These are phyloP conservation scores for Nemania sp. DNA, from an alignment of 2,329 filamentous ascomycete genomes.

Conservation along the genomic window DNA sequence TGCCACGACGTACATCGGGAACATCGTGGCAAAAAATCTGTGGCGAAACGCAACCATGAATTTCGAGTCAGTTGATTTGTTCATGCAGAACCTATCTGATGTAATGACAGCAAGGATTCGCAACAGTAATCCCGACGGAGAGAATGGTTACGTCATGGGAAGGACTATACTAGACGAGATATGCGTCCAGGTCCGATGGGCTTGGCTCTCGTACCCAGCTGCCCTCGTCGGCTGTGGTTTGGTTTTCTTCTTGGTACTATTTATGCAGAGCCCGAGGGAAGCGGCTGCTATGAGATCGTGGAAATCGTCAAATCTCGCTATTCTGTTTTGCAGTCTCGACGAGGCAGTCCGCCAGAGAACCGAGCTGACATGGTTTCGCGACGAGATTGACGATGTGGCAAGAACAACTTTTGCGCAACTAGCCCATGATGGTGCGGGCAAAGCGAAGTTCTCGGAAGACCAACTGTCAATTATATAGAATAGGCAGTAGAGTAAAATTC, in stretches of 20 bases:
- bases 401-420: background rate
- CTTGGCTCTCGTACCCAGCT: constrained; percentile 11
- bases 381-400: constrained; percentile 7
- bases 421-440: constrained; percentile 3
- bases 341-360: background rate
- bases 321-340: constrained; percentile 5
- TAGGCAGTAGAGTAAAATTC: too few species aligned
- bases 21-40: constrained; percentile 6
- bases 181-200: constrained; percentile 1
- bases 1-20: background rate
- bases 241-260: background rate
- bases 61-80: background rate
- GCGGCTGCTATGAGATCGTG: background rate
- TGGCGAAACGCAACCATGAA: background rate
- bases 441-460: constrained; percentile 15
- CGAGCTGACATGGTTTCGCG: constrained; percentile 14
- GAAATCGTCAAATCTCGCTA: constrained; percentile 5
- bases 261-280: background rate
- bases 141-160: background rate
- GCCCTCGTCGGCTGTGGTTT: background rate
- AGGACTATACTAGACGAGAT: background rate
- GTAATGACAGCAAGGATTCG: constrained; percentile 14
- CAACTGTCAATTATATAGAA: too few species aligned
- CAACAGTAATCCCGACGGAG: background rate
- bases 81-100: constrained; percentile 7